Evolutionary conservation across 352 stramenopile genomes (phyloP), one percentile per base, ranked within the genome.

Genomic region (Pythium scleroteichum): DNA sequence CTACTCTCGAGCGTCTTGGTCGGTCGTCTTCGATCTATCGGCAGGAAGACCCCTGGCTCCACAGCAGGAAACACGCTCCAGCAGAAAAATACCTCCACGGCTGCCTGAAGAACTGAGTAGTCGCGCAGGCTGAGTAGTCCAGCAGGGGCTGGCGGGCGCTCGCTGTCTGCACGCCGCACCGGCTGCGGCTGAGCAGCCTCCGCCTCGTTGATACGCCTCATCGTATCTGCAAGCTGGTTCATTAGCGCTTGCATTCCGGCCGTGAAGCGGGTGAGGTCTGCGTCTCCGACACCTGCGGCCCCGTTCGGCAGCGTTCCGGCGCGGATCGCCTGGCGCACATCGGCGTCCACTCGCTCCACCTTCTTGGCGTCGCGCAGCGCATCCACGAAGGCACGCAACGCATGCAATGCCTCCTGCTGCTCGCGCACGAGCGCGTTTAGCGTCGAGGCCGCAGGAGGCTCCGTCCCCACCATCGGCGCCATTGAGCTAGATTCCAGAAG

Each of bases 1-100:
- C 67, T 69, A 95, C 85, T 92, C 19, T 76, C 73, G 19, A 95
- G 68, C n/a, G 82, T 95, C 45, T 82, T 83, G n/a, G 85, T 90
- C 13, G 83, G 80, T 44, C 71, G 78, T 14, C 85, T 85, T n/a
- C 78, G 78, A 13, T 82, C 79, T 26, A 92, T 69, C 10, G 80
- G 61, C 42, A 83, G 58, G 10, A 95, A 32, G 14, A 92, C 58
- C 1, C 79, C 82, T 16, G 62, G 22, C 48, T 79, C 75, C 19
- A 91, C 75, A 17, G 62, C 68, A 48, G 79, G 82, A 47, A 85
- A 74, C 26, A 69, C 74, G 17, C 71, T 69, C 86, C 86, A 95
- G 27, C 75, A 87, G 50, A 91, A 79, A 23, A 92, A 70, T 12
- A 94, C 53, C 58, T 95, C 86, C 16, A 92, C 59, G 12, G 79